These are phyloP conservation scores for Apiospora hydei DNA, from an alignment of 2,329 filamentous ascomycete species.

Conservation along the genomic window DNA sequence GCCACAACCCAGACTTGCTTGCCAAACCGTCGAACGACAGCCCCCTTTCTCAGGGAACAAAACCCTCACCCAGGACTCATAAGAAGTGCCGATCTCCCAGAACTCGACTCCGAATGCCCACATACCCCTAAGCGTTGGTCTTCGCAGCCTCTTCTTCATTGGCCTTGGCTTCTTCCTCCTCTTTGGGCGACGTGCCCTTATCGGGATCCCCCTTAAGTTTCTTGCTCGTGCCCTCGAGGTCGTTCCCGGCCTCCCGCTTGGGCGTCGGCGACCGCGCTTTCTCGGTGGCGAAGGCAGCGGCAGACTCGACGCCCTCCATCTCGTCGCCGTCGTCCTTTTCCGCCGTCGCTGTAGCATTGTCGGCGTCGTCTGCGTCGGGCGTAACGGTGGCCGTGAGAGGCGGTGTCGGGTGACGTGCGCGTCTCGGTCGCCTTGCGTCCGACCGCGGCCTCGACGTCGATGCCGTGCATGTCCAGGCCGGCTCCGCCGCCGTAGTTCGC, in stretches of 20 bases:
- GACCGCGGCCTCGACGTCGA: conserved; percentile 68
- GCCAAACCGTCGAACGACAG: neutral
- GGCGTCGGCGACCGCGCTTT: conserved; percentile 45
- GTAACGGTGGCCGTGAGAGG: conserved; percentile 26
- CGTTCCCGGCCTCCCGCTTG: conserved; percentile 64
- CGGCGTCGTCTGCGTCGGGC: conserved; percentile 31
- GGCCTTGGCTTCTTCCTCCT: conserved; percentile 26
- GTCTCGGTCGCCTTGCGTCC: conserved; percentile 53
- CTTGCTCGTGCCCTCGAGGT: conserved; percentile 54
- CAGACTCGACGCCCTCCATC: conserved; percentile 40
- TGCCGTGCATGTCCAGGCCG: conserved; percentile 58
- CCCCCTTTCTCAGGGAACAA: neutral
- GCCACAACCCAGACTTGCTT: neutral
- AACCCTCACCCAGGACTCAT: neutral
- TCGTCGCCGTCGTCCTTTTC: conserved; percentile 39
- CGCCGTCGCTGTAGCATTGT: conserved; percentile 15
- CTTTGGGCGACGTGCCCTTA: conserved; percentile 1
- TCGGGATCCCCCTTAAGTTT: conserved; percentile 54
- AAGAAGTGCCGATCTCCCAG: neutral
- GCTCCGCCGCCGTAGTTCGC: conserved; percentile 47
- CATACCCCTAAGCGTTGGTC: conserved; percentile 8
- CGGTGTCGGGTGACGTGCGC: conserved; percentile 28
- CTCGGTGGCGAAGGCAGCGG: conserved; percentile 13
- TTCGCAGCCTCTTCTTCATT: conserved; percentile 27
- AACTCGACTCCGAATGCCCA: neutral